Percentiles rank a stretch among this genome's conserved stretches.
These are phyloP conservation scores for Taiwanofungus camphoratus DNA, from an alignment of 1,284 basidiomycete genomes.

Conservation along the genomic window DNA sequence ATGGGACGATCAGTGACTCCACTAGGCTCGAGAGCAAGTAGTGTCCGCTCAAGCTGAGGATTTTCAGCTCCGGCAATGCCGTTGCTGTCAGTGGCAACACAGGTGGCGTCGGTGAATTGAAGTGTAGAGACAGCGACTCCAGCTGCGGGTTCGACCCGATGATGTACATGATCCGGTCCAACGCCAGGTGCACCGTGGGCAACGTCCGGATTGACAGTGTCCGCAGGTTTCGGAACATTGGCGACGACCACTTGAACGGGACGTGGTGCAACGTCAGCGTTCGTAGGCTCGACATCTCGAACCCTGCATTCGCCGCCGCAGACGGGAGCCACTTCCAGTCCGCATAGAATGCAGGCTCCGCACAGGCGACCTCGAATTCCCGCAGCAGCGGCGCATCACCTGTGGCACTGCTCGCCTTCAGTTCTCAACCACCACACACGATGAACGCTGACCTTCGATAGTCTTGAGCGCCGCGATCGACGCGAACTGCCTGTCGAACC, in stretches of 20 bases:
- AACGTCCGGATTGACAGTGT: conserved; percentile 57
- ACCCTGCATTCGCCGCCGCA: conserved; percentile 30
- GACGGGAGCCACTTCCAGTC: conserved; percentile 72
- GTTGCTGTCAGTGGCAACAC: conserved; percentile 53
- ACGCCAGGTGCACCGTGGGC: conserved; percentile 52
- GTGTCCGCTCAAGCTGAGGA: conserved; percentile 58
- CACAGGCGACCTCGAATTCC: conserved; percentile 72
- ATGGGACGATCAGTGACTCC: conserved; percentile 55
- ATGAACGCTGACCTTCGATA: conserved; percentile 44
- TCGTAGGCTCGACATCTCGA: conserved; percentile 40
- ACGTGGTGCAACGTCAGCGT: conserved; percentile 60
- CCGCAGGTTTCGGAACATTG: conserved; percentile 54
- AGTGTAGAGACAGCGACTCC: conserved; percentile 51
- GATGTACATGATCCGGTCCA: conserved; percentile 62
- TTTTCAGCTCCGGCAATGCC: conserved; percentile 45
- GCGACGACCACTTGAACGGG: conserved; percentile 71
- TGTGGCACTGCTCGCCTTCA: conserved; percentile 27
- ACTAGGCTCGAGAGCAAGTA: conserved; percentile 55
- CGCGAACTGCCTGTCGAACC: conserved; percentile 67
- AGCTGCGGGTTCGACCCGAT: conserved; percentile 50
- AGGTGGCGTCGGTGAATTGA: conserved; percentile 49
- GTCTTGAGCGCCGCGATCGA: conserved; percentile 65
- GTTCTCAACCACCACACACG: background rate
- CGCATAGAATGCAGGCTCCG: conserved; percentile 51
- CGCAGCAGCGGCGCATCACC: conserved; percentile 64